Evolutionary conservation across 306 rosid genomes (phyloP).

Genomic region (Quercus rubra): DNA sequence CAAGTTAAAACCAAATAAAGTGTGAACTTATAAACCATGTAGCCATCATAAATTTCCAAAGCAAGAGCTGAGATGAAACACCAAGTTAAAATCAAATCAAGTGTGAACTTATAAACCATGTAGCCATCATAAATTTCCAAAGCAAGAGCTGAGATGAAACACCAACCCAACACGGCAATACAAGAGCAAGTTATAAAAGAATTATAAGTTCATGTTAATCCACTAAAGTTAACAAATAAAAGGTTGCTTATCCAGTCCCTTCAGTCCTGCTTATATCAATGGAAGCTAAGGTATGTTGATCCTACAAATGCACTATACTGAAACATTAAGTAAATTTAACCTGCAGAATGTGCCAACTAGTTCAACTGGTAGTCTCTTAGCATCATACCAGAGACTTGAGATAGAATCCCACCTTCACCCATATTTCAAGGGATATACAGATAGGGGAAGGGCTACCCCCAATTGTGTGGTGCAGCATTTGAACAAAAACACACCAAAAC

Average conservation of each 20-base stretch:
- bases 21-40: not conserved
- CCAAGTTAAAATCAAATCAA: not conserved
- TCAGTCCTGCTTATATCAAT: not conserved
- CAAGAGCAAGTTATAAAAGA: not conserved
- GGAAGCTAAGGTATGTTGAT: not conserved
- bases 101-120: not conserved
- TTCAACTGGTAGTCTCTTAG: not conserved
- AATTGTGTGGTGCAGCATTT: too few species aligned
- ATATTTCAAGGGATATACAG: not conserved
- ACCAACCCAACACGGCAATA: not conserved
- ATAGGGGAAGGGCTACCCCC: too few species aligned
- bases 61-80: not conserved
- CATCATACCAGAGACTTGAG: not conserved
- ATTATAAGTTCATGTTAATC: not conserved
- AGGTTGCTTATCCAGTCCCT: not conserved
- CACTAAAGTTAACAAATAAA: not conserved
- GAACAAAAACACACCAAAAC: too few species aligned
- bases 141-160: not conserved
- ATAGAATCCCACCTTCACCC: not conserved
- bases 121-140: not conserved
- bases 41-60: not conserved
- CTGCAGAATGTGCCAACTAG: not conserved
- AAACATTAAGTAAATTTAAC: not conserved
- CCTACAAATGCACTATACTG: not conserved
- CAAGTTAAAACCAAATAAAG: not conserved